Evolutionary conservation across 331 rosid species (phyloP).

Genomic region (Acacia concinna): DNA sequence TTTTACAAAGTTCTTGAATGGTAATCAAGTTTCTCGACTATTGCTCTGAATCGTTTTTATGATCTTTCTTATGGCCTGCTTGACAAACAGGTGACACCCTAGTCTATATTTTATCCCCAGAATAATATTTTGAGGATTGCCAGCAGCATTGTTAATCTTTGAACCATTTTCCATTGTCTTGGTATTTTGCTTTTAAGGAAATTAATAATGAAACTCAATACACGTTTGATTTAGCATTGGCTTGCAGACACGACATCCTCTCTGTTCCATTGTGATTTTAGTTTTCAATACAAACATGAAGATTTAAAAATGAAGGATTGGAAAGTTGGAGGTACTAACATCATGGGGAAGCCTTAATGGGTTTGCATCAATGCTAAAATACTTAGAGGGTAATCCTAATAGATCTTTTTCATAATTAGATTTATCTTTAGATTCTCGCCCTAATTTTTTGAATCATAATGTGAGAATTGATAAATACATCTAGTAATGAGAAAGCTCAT

Average conservation of each 20-base stretch:
- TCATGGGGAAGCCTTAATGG: background rate
- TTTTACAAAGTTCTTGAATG: conserved; percentile 81
- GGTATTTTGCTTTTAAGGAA: too few species aligned
- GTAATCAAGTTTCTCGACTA: conserved; percentile 34
- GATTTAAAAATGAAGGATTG: background rate
- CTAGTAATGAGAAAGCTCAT: background rate
- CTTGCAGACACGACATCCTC: background rate
- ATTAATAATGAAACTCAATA: conserved; percentile 6
- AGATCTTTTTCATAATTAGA: background rate
- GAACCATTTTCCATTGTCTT: background rate
- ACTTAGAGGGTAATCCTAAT: background rate
- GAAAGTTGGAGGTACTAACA: background rate
- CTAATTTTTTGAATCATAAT: background rate
- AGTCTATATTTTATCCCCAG: background rate
- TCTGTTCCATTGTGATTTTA: conserved; percentile 1
- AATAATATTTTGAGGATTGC: conserved; percentile 11
- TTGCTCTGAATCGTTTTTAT: background rate
- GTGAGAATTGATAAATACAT: background rate
- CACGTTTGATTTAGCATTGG: background rate
- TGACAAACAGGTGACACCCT: background rate
- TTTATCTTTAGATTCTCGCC: background rate
- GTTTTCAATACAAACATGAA: background rate
- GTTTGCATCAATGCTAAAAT: conserved; percentile 6
- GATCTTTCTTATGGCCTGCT: background rate
- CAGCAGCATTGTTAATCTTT: background rate